phyloP scores from a whole-genome alignment of 164 flowering plant species.

The Taxillus chinensis region DNA sequence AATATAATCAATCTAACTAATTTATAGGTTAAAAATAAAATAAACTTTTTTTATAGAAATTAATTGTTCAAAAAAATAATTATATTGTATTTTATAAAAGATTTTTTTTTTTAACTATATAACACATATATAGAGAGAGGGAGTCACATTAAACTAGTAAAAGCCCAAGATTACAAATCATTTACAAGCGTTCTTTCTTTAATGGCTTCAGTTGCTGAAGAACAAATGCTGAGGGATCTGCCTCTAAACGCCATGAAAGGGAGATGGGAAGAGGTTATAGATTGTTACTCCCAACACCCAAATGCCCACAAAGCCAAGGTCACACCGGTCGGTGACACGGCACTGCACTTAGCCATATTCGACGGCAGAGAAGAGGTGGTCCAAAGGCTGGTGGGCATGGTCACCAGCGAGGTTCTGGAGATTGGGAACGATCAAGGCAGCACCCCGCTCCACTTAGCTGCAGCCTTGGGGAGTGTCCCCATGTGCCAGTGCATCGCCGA shows the following conservation, averaged over 20 bases:
- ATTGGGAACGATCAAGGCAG: constrained; percentile 3
- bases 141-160: no score
- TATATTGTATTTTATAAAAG: no score
- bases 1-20: no score
- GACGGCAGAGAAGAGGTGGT: background rate
- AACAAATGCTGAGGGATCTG: background rate
- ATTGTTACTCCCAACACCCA: background rate
- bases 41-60: no score
- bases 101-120: no score
- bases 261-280: constrained; percentile 16
- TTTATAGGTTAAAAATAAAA: no score
- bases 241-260: constrained; percentile 12
- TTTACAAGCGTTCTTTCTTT: no score
- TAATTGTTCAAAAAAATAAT: no score
- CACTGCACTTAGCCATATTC: constrained; percentile 15
- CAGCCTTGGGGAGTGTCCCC: constrained; percentile 8
- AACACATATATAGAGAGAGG: no score
- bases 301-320: constrained; percentile 7
- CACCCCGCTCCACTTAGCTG: constrained; percentile 22
- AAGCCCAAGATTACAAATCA: no score
- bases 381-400: background rate
- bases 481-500: constrained; percentile 10
- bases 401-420: background rate
- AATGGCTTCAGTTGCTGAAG: no score
- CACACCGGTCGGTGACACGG: constrained; percentile 21